Percentiles rank a stretch among this genome's conserved stretches.
Conservation (phyloP, 2,329 filamentous ascomycete species). For the Magnaporthiopsis poae region DNA sequence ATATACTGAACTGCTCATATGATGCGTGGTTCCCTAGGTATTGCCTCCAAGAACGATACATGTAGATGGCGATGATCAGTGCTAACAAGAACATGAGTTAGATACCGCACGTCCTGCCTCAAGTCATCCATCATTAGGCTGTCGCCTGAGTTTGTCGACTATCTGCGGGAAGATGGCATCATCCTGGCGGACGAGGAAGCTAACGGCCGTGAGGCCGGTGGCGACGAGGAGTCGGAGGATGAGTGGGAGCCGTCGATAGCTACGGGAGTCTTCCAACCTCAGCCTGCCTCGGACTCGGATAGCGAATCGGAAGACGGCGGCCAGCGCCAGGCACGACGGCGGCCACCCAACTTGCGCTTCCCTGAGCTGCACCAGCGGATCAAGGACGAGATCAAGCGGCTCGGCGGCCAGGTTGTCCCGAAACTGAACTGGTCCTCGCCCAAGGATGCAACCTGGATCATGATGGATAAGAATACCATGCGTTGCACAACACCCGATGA, state of each 20-base stretch:
- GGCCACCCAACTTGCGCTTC: conserved; percentile 49
- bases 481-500: conserved; percentile 84
- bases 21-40: conserved; percentile 79
- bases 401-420: conserved; percentile 78
- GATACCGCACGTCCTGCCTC: conserved; percentile 70
- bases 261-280: conserved; percentile 24
- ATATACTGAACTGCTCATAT: conserved; percentile 91
- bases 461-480: conserved; percentile 72
- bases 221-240: conserved; percentile 43
- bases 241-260: conserved; percentile 37
- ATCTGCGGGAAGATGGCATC: conserved; percentile 87
- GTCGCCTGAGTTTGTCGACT: conserved; percentile 64
- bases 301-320: conserved; percentile 41
- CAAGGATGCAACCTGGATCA: conserved; percentile 92
- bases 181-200: conserved; percentile 62
- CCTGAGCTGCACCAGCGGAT: conserved; percentile 68
- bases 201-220: conserved; percentile 12
- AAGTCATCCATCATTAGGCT: conserved; percentile 79
- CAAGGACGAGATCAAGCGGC: conserved; percentile 63
- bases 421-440: conserved; percentile 97
- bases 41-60: conserved; percentile 12
- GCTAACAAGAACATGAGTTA: conserved; percentile 22
- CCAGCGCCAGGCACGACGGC: conserved; percentile 38
- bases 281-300: conserved; percentile 35
- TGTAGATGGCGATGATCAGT: background rate